Evolutionary conservation across 352 stramenopile genomes (phyloP).

Genomic region (Phytopythium oedochilum): DNA sequence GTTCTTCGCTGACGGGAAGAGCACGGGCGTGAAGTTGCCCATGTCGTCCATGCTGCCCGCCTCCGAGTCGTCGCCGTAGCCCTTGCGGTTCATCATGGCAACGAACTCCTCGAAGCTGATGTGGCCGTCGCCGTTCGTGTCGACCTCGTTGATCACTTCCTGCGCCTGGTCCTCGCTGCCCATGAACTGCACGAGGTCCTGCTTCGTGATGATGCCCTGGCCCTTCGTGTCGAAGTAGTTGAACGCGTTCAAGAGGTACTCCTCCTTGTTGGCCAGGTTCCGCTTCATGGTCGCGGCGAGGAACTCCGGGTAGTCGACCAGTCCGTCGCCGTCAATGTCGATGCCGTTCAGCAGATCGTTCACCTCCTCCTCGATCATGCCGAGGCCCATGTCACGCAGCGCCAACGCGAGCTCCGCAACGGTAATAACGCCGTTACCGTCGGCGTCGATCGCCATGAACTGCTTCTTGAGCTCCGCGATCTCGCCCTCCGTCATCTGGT

Average conservation of each 20-base stretch:
- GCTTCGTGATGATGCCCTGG: constrained; percentile 82
- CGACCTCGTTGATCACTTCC: constrained; percentile 91
- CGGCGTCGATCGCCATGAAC: constrained; percentile 83
- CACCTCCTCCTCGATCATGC: constrained; percentile 88
- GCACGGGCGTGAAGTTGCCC: constrained; percentile 24
- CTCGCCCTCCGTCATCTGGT: constrained; percentile 77
- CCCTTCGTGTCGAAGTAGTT: constrained; percentile 90
- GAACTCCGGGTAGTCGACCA: constrained; percentile 90
- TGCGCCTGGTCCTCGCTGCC: constrained; percentile 89
- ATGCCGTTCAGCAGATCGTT: constrained; percentile 85
- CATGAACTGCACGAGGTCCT: constrained; percentile 90
- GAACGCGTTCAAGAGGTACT: constrained; percentile 88
- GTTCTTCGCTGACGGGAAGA: constrained; percentile 34
- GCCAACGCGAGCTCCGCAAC: constrained; percentile 83
- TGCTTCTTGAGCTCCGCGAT: constrained; percentile 86
- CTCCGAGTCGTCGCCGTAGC: constrained; percentile 74
- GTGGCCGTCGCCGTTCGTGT: constrained; percentile 86
- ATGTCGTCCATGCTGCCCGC: constrained; percentile 48
- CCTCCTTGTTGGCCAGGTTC: constrained; percentile 81
- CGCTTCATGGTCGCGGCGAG: constrained; percentile 90
- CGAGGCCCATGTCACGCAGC: constrained; percentile 74
- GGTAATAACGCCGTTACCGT: constrained; percentile 88
- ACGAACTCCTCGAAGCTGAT: constrained; percentile 94
- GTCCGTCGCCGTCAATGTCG: constrained; percentile 86
- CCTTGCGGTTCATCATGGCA: constrained; percentile 86